phyloP scores from a whole-genome alignment of 1,284 basidiomycete genomes.

The Ceratobasidium sp. region DNA sequence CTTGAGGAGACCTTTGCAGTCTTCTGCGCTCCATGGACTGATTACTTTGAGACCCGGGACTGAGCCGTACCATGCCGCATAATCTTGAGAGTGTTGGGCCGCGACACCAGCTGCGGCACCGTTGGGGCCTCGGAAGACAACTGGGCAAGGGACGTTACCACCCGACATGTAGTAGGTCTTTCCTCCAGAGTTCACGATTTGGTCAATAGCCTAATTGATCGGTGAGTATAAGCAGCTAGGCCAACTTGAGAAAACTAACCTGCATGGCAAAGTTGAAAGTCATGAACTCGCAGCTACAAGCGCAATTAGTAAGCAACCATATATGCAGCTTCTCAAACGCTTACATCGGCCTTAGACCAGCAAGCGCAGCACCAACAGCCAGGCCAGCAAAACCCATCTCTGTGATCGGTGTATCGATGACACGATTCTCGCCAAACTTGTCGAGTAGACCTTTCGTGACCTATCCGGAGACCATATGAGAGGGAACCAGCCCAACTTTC shows the following conservation, averaged over 20 bases:
- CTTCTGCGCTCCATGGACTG: slow-evolving; percentile 96
- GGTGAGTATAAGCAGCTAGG: slow-evolving; percentile 46
- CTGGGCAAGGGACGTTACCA: slow-evolving; percentile 96
- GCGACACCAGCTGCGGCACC: slow-evolving; percentile 97
- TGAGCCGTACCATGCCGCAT: slow-evolving; percentile 94
- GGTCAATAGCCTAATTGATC: slow-evolving; percentile 84
- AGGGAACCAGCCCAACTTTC: slow-evolving; percentile 2
- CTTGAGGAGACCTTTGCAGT: slow-evolving; percentile 98
- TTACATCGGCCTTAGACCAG: slow-evolving; percentile 92
- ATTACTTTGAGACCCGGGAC: slow-evolving; percentile 98
- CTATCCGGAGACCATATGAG: slow-evolving; percentile 56
- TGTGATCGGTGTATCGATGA: slow-evolving; percentile 97
- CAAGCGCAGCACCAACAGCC: slow-evolving; percentile 93
- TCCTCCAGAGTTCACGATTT: slow-evolving; percentile 99
- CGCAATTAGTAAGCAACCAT: slow-evolving; percentile 42
- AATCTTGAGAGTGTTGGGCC: slow-evolving; percentile 94
- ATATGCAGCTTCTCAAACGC: slow-evolving; percentile 30
- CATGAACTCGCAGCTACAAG: slow-evolving; percentile 96
- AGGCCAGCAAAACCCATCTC: slow-evolving; percentile 99
- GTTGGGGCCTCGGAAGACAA: slow-evolving; percentile 99
- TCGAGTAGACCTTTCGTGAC: slow-evolving; percentile 97
- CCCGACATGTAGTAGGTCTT: slow-evolving; percentile 99
- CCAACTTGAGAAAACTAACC: slow-evolving; percentile 49
- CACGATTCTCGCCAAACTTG: slow-evolving; percentile 99
- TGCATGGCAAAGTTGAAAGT: slow-evolving; percentile 97